phyloP scores from a whole-genome alignment of 495 filamentous ascomycete genomes.

The Haplographium delicatum region DNA sequence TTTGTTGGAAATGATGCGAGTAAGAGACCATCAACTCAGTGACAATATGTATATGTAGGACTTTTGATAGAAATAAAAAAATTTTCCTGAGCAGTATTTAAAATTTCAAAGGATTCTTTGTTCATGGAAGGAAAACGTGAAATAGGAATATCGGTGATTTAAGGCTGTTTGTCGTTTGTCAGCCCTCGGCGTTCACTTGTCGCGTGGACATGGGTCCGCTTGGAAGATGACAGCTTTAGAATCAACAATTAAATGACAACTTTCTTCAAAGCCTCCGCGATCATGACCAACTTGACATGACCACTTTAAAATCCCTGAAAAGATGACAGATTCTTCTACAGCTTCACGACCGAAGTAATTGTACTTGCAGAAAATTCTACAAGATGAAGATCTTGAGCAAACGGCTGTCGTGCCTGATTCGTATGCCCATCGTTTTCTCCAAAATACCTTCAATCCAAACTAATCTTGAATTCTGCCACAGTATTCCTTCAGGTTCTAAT shows the following conservation, averaged over 20 bases:
- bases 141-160: not conserved
- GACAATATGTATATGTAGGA: too few species aligned
- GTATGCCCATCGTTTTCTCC: slow-evolving; percentile 16
- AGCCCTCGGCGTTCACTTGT: not conserved
- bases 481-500: slow-evolving; percentile 19
- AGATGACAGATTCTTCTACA: slow-evolving; percentile 16
- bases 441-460: too few species aligned
- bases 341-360: slow-evolving; percentile 23
- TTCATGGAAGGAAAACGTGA: too few species aligned
- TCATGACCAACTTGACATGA: slow-evolving; percentile 11
- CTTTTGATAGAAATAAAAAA: too few species aligned
- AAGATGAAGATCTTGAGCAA: slow-evolving; percentile 19
- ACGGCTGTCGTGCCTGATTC: slow-evolving; percentile 22
- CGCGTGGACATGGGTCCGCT: slow-evolving; percentile 10
- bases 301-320: not conserved
- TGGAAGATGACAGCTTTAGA: slow-evolving; percentile 24
- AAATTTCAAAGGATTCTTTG: too few species aligned
- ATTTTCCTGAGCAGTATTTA: too few species aligned
- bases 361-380: slow-evolving; percentile 8
- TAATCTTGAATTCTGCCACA: too few species aligned
- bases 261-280: slow-evolving; percentile 2
- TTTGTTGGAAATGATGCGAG: not conserved
- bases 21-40: too few species aligned
- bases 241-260: slow-evolving; percentile 7
- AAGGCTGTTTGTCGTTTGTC: not conserved